Conservation (phyloP, 257 asterid species). For the Solanum chiquidenum region DNA sequence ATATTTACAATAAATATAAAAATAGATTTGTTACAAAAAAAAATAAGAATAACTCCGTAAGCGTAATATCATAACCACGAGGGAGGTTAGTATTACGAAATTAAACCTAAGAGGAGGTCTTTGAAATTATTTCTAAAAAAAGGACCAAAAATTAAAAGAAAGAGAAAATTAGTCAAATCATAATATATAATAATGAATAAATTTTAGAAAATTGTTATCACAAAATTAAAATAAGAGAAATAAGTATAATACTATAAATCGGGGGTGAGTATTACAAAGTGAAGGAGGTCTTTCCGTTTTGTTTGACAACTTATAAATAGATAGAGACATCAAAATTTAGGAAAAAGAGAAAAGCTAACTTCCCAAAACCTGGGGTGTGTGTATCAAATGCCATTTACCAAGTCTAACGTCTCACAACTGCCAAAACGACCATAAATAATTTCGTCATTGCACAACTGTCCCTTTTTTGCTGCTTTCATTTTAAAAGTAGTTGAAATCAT, state of each 20-base stretch:
- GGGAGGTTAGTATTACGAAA: no score
- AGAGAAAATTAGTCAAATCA: not conserved
- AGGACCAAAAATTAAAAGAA: not conserved
- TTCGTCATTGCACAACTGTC: constrained; percentile 4
- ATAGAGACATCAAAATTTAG: not conserved
- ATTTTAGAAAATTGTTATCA: no score
- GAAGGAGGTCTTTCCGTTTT: not conserved
- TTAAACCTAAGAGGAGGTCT: not conserved
- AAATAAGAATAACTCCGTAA: not conserved
- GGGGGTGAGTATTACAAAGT: not conserved
- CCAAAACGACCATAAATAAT: not conserved
- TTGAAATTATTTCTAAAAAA: no score
- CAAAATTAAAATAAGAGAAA: not conserved
- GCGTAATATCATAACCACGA: not conserved
- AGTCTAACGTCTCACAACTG: not conserved
- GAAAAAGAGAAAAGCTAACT: not conserved
- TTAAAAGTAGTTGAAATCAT: not conserved
- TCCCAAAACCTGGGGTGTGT: not conserved
- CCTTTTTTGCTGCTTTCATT: not conserved
- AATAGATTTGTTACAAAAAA: no score
- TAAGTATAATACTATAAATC: no score
- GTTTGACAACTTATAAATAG: no score
- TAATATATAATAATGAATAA: no score
- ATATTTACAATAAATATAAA: no score
- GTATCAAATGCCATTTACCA: not conserved